These are phyloP conservation scores for Gaertneriomyces sp. DNA, from an alignment of 192 early-diverging fungal genomes.

Conservation along the genomic window DNA sequence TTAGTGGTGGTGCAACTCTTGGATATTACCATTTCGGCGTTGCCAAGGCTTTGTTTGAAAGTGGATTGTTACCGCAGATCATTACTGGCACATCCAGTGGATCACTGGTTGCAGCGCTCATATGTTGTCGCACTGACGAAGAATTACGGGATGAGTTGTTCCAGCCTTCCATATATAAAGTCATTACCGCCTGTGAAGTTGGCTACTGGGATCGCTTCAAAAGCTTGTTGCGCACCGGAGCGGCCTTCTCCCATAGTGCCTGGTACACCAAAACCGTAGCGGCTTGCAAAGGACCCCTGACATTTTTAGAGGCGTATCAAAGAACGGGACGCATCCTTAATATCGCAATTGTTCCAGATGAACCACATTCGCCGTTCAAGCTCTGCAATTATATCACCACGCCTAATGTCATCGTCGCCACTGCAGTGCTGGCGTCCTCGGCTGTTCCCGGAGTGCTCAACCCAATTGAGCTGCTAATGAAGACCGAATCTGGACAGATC, in stretches of 20 bases:
- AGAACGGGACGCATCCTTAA: slow-evolving; percentile 83
- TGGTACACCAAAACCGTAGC: slow-evolving; percentile 29
- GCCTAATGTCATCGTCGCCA: slow-evolving; percentile 77
- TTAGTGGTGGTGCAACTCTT: slow-evolving; percentile 69
- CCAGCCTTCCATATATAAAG: slow-evolving; percentile 43
- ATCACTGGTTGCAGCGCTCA: slow-evolving; percentile 55
- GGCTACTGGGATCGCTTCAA: slow-evolving; percentile 28
- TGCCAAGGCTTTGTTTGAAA: slow-evolving; percentile 65
- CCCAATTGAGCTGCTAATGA: slow-evolving; percentile 78
- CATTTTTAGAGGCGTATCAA: slow-evolving; percentile 88
- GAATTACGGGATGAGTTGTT: slow-evolving; percentile 53
- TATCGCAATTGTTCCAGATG: slow-evolving; percentile 73
- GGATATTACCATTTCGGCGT: slow-evolving; percentile 59
- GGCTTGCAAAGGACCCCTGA: slow-evolving; percentile 60
- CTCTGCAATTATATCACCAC: slow-evolving; percentile 82
- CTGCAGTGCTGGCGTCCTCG: slow-evolving; percentile 81
- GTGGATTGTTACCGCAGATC: slow-evolving; percentile 64
- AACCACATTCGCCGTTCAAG: slow-evolving; percentile 72
- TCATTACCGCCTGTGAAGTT: slow-evolving; percentile 54
- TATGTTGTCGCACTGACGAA: slow-evolving; percentile 66
- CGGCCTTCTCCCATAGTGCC: slow-evolving; percentile 34
- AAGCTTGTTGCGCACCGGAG: slow-evolving; percentile 30
- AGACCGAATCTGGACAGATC: slow-evolving; percentile 54
- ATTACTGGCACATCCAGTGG: slow-evolving; percentile 76
- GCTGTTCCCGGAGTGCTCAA: slow-evolving; percentile 81